Evolutionary conservation across 108 stramenopile species (phyloP), one percentile per base, ranked within the genome.

Genomic region (Asterionellopsis glacialis): DNA sequence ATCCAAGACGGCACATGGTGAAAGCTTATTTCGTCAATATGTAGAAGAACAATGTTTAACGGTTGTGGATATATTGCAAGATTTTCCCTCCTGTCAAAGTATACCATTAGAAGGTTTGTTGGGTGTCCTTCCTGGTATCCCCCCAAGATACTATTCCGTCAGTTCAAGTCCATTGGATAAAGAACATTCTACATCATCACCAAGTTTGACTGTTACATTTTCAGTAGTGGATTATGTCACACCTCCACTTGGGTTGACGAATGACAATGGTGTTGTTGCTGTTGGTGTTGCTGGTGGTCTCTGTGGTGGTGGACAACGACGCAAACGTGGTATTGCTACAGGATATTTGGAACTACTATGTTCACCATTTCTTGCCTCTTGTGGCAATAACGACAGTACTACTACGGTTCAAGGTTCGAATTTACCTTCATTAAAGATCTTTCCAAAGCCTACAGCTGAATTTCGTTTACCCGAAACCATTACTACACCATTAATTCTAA

Each of bases 131-230:
- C 88, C 94, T 0, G 48, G 68, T 9, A 79, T 95, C 18, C 77
- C 91, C 23, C 94, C 97, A 13, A 77, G 97, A 28, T 95, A 93
- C 66, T 98, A 98, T 65, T 94, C 92, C 6, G 79, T 98, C 33
- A 87, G 86, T 45, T 90, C 90, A 5, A 93, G 91, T 67, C 97
- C 97, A 13, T 62, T 98, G 25, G 69, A 70, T n/a, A 55, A 75
- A 22, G 9, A 48, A 10, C 48, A 75, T 23, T 33, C 33, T 7
- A 33, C 2, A 33, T 33, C 33, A 33, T 33, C 33, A 41, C 33
- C 39, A 0, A 51, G 52, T 63, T 57, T 94, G 53, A 83, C 84
- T 18, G 63, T 97, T 47, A 85, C 94, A 18, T 92, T 95, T 75
- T 94, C 93, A 10, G 93, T 97, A 14, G 95, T 97, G 0, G 85